Conservation (phyloP, 108 stramenopile genomes). For the Fragilariopsis cylindrus region DNA sequence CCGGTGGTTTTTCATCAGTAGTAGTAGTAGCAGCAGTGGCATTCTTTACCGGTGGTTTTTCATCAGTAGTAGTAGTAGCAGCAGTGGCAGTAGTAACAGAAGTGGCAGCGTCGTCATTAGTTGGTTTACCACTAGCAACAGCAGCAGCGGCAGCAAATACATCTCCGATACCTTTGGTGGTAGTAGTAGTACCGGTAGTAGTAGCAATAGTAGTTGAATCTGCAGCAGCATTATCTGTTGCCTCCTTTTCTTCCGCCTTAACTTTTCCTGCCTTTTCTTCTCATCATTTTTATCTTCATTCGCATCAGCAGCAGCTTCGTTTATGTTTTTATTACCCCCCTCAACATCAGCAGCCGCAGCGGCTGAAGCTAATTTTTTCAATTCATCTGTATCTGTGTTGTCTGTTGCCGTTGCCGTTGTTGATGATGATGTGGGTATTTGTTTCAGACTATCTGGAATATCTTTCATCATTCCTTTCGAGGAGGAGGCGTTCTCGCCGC, state of each 20-base stretch:
- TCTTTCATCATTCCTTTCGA: too few species aligned
- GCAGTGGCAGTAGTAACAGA: background rate
- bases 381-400: background rate
- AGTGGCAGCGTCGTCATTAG: background rate
- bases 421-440: background rate
- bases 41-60: background rate
- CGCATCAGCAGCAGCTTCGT: background rate
- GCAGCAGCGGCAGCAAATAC: background rate
- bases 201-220: background rate
- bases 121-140: background rate
- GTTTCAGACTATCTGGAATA: too few species aligned
- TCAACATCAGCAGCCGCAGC: background rate
- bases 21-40: background rate
- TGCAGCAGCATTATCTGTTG: background rate
- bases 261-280: background rate
- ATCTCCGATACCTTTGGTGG: slow-evolving; percentile 1
- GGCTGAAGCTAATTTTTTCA: background rate
- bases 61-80: background rate
- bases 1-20: background rate
- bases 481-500: too few species aligned
- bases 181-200: background rate
- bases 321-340: background rate
- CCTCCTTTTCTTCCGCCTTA: background rate
- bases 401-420: background rate
- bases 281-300: background rate